phyloP scores from a whole-genome alignment of 768 basidiomycete species.

The Boletus sensibilis region DNA sequence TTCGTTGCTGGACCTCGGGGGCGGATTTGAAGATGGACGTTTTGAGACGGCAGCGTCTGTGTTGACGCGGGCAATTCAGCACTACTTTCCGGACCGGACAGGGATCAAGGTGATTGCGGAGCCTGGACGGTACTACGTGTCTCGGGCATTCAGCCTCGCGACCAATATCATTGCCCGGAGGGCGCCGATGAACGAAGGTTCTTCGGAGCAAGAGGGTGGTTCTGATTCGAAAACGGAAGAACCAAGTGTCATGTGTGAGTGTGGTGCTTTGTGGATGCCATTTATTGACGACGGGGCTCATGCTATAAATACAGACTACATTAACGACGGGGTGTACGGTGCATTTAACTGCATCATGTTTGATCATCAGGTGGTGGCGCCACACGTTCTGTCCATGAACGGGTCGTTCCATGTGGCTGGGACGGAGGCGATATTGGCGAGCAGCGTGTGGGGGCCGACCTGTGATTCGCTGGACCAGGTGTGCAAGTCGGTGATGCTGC shows the following conservation, averaged over 20 bases:
- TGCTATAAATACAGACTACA: conserved; percentile 68
- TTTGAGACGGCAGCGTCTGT: conserved; percentile 79
- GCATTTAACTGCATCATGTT: conserved; percentile 97
- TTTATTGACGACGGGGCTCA: conserved; percentile 4
- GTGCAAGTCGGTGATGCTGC: conserved; percentile 59
- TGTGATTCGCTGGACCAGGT: conserved; percentile 98
- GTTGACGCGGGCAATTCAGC: conserved; percentile 66
- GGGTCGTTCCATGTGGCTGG: conserved; percentile 51
- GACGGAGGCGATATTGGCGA: conserved; percentile 43
- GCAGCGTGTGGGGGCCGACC: conserved; percentile 97
- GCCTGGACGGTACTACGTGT: conserved; percentile 93
- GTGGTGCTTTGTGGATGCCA: conserved; percentile 16
- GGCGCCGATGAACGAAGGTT: conserved; percentile 45
- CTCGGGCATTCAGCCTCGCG: conserved; percentile 88
- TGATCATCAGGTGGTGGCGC: conserved; percentile 92
- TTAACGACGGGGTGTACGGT: conserved; percentile 99
- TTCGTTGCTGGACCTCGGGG: conserved; percentile 87
- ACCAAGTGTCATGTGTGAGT: conserved; percentile 88
- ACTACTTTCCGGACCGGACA: conserved; percentile 71
- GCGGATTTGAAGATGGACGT: conserved; percentile 88
- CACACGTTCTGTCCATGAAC: conserved; percentile 70
- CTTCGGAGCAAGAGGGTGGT: conserved; percentile 20
- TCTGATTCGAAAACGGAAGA: conserved; percentile 30
- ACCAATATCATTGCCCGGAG: conserved; percentile 92
- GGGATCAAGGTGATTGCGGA: conserved; percentile 88